Evolutionary conservation across 257 asterid genomes (phyloP).

Genomic region (Capsicum rhomboideum): DNA sequence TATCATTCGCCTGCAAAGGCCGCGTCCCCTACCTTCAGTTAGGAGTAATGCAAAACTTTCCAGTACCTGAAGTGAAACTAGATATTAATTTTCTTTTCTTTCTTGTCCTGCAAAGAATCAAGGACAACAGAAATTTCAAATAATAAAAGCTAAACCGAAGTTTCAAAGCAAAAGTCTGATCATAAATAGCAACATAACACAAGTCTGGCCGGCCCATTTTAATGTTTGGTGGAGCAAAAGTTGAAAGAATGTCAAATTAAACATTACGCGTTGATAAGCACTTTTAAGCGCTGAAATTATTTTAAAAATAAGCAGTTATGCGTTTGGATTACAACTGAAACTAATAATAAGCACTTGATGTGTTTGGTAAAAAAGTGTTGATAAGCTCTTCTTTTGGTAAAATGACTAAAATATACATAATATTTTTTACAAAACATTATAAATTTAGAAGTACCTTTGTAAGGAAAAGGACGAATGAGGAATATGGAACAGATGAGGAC

Average conservation of each 20-base stretch:
- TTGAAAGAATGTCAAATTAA: not conserved
- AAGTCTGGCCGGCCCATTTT: not conserved
- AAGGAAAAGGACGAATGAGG: not conserved
- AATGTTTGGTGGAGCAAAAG: not conserved
- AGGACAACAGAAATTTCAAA: not conserved
- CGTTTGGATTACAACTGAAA: not conserved
- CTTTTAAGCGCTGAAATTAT: not conserved
- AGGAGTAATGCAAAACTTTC: constrained; percentile 57
- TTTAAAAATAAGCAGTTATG: not conserved
- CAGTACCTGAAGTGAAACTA: constrained; percentile 44
- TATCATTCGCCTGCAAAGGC: constrained; percentile 70
- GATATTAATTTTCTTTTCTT: not conserved
- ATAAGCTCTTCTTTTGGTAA: not conserved
- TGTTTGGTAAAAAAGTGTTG: not conserved
- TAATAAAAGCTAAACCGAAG: not conserved
- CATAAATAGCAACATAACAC: not conserved
- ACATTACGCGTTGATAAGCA: not conserved
- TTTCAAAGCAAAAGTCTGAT: not conserved
- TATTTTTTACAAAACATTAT: not conserved
- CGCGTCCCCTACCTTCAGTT: constrained; percentile 72
- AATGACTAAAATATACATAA: not conserved
- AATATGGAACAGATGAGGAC: not conserved
- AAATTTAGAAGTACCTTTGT: not conserved
- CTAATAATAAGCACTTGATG: not conserved
- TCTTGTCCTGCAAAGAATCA: not conserved